Evolutionary conservation across 2,329 filamentous ascomycete genomes (phyloP), one percentile per base, ranked within the genome.

Genomic region (Nigrograna mackinnonii): DNA sequence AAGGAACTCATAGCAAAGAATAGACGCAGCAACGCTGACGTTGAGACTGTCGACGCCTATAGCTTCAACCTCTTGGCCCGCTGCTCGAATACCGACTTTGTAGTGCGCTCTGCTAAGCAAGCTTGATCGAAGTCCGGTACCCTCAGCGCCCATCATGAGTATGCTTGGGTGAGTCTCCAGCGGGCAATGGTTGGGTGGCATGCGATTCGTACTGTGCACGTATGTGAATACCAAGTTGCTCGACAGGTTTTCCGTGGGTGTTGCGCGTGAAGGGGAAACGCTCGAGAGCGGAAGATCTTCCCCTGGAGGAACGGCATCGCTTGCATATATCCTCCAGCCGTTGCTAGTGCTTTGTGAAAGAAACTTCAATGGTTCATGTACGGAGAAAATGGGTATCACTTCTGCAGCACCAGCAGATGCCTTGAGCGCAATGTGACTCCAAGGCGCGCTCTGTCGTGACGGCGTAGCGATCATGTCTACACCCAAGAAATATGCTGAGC

Each of bases 401-500:
- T 99, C 94, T 3, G 88, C 85, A 3, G 92, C 92, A 6, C 94
- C 94, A 0, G 90, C 85, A 1, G 91, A 91, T 0, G 92, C 87
- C 68, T 97, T 97, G 46, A 95, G 79, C 0, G 89, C 85, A 6
- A 91, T 81, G 0, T 90, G 79, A 6, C 85, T 87, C 46, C 96
- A 74, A 0, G 84, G 79, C 0, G 91, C 87, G 13, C 86, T 83
- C 7, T 69, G 86, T 45, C 83, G 81, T 21, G 79, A 84, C 3
- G 89, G 88, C 41, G 95, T 83, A 2, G 84, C 83, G 16, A 99
- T 81, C 4, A 89, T 91, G 41, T 91, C 88, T 5, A 89, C 86
- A 17, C 92, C 92, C n/a, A 97, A 80, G 67, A 94, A 97, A 59
- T 89, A 87, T 2, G 91, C 90, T 5, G 89, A 89, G 24, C 94